A percentile compares a stretch with the other conserved stretches of the same genome.
Conservation (phyloP, 2,329 filamentous ascomycete genomes). For the Cladosporium sp. region DNA sequence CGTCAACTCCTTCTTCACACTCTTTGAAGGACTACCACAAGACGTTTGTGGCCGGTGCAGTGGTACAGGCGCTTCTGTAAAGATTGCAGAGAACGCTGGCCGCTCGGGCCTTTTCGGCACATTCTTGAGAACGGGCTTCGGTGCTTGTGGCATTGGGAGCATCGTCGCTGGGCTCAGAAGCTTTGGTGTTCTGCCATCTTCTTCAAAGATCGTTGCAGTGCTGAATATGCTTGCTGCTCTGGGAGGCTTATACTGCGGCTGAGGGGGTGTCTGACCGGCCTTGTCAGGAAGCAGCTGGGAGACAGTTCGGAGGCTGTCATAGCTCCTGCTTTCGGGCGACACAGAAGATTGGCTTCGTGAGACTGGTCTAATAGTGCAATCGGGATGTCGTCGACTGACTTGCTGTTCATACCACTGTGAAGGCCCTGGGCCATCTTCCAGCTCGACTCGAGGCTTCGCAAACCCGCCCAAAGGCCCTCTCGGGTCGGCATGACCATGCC, state of each 20-base stretch:
- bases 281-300: constrained; percentile 30
- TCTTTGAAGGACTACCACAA: background rate
- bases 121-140: constrained; percentile 7
- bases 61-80: background rate
- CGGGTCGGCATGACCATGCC: constrained; percentile 13
- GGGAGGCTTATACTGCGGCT: constrained; percentile 14
- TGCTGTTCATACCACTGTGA: background rate
- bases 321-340: constrained; percentile 20
- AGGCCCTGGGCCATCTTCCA: background rate
- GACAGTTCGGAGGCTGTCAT: constrained; percentile 21
- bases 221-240: constrained; percentile 18
- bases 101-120: background rate
- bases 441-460: constrained; percentile 6
- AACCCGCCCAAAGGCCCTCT: constrained; percentile 14
- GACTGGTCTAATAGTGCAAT: background rate
- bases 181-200: constrained; percentile 19
- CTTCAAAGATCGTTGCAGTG: constrained; percentile 29
- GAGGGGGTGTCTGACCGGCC: constrained; percentile 17
- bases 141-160: constrained; percentile 13
- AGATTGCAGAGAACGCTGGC: background rate
- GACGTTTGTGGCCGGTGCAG: background rate
- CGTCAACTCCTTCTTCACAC: constrained; percentile 4
- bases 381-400: background rate
- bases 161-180: constrained; percentile 9
- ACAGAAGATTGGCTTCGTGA: background rate